These are phyloP conservation scores for Tephrocybe sp. DNA, from an alignment of 768 basidiomycete genomes.

Conservation along the genomic window DNA sequence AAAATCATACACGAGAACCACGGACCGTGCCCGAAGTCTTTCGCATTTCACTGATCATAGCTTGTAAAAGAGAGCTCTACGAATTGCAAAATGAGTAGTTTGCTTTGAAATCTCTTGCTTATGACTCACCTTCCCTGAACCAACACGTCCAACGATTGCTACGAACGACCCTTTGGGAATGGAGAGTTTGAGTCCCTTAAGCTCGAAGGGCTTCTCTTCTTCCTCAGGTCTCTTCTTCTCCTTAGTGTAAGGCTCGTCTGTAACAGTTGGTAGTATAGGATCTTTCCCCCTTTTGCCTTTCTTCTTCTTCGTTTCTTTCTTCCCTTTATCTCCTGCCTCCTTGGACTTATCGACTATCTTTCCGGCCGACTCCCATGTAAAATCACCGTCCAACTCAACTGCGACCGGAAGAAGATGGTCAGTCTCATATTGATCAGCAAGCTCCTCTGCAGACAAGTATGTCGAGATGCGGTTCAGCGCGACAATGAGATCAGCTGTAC, in stretches of 20 bases:
- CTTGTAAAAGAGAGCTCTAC: no score
- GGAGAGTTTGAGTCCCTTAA: no score
- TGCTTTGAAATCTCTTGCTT: no score
- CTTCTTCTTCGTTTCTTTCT: constrained; percentile 14
- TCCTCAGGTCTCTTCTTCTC: constrained; percentile 22
- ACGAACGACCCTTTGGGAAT: no score
- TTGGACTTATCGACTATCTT: constrained; percentile 16
- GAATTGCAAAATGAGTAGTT: no score
- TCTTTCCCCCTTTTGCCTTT: constrained; percentile 9
- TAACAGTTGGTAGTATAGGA: constrained; percentile 20
- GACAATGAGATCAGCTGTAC: constrained; percentile 46
- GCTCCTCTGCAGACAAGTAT: constrained; percentile 55
- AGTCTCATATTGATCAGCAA: constrained; percentile 42
- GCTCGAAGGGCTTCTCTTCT: constrained; percentile 23
- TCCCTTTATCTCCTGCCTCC: constrained; percentile 8
- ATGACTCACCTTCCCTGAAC: no score
- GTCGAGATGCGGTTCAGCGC: constrained; percentile 45
- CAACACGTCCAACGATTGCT: no score
- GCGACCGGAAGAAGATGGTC: constrained; percentile 35
- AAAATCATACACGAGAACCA: no score
- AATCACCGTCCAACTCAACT: constrained; percentile 47
- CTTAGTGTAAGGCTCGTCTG: constrained; percentile 11
- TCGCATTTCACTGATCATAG: no score
- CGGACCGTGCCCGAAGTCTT: no score
- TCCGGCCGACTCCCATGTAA: constrained; percentile 45